These are phyloP conservation scores for Amanita rimosa DNA, from an alignment of 768 basidiomycete species.

Conservation along the genomic window DNA sequence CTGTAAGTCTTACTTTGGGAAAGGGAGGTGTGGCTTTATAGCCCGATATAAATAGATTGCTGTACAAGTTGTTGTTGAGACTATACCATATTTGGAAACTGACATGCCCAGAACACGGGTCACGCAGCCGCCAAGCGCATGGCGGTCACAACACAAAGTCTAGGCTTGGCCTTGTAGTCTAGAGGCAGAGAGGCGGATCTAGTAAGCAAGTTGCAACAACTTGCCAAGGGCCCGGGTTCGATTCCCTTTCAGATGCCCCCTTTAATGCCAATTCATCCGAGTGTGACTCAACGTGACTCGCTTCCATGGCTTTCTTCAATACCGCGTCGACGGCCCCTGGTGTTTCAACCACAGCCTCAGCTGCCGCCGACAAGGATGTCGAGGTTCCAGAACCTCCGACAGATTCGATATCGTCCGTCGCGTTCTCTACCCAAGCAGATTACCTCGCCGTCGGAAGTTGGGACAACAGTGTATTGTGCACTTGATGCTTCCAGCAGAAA, in stretches of 20 bases:
- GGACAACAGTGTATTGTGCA: slow-evolving; percentile 71
- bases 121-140: too few species aligned
- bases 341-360: slow-evolving; percentile 21
- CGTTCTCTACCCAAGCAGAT: slow-evolving; percentile 80
- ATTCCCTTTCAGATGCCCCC: too few species aligned
- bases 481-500: not conserved
- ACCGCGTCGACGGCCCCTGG: slow-evolving; percentile 18
- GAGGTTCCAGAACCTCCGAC: slow-evolving; percentile 72
- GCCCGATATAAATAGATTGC: not conserved
- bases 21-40: not conserved
- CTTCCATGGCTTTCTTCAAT: slow-evolving; percentile 36
- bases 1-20: not conserved
- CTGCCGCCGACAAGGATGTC: slow-evolving; percentile 59
- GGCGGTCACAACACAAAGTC: too few species aligned
- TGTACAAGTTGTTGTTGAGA: not conserved
- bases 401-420: slow-evolving; percentile 79
- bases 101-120: not conserved
- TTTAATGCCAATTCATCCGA: too few species aligned
- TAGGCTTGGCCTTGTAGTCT: too few species aligned
- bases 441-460: slow-evolving; percentile 90
- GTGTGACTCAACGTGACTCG: too few species aligned
- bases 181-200: too few species aligned
- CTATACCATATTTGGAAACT: not conserved
- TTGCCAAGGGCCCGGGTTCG: slow-evolving; percentile 40
- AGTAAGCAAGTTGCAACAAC: too few species aligned